Percentiles rank a stretch among this genome's conserved stretches.
phyloP scores from a whole-genome alignment of 2,329 filamentous ascomycete genomes.

The Raffaelea arxii region DNA sequence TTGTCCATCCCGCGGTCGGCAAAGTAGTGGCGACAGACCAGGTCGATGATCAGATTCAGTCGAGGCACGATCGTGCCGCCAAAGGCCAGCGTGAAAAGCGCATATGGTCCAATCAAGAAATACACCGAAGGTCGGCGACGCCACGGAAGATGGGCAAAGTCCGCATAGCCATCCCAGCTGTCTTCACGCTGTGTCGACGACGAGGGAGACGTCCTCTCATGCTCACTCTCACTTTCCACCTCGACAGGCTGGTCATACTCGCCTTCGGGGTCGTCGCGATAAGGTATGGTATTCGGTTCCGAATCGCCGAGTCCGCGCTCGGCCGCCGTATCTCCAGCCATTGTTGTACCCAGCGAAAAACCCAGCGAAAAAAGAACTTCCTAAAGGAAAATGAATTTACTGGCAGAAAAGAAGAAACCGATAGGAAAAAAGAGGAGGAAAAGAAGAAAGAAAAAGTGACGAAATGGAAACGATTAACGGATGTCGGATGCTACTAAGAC shows the following conservation, averaged over 20 bases:
- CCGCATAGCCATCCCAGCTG: conserved; percentile 40
- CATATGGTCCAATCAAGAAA: conserved; percentile 75
- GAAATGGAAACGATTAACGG: too few species aligned
- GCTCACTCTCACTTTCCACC: background rate
- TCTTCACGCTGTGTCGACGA: conserved; percentile 8
- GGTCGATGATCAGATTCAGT: conserved; percentile 72
- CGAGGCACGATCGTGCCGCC: conserved; percentile 80
- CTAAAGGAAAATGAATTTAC: too few species aligned
- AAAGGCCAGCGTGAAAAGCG: conserved; percentile 75
- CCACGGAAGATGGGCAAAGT: conserved; percentile 54
- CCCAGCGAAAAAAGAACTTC: too few species aligned
- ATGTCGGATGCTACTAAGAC: too few species aligned
- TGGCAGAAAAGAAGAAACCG: too few species aligned
- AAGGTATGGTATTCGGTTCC: too few species aligned
- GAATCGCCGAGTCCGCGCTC: too few species aligned
- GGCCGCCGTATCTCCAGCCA: too few species aligned
- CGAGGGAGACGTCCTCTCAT: background rate
- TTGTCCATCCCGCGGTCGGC: conserved; percentile 53
- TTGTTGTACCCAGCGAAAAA: too few species aligned
- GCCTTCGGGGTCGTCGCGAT: background rate
- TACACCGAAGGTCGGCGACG: conserved; percentile 60
- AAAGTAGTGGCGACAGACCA: conserved; percentile 79
- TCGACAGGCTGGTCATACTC: background rate
- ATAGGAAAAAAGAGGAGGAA: too few species aligned
- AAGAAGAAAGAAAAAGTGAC: too few species aligned